Conservation (phyloP, 2,329 filamentous ascomycete species). For the Exophiala spinifera region DNA sequence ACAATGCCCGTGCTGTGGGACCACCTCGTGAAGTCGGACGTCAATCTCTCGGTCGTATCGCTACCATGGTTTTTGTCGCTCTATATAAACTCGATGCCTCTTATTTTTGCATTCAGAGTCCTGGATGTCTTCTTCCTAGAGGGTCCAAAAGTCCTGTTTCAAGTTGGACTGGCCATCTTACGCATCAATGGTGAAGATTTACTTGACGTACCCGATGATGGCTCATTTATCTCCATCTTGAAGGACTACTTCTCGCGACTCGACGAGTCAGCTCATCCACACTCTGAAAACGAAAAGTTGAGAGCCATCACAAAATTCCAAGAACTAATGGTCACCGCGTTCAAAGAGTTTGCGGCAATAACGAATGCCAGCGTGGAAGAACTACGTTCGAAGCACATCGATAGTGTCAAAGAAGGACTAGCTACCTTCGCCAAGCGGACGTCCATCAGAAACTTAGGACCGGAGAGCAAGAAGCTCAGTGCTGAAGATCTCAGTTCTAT, state of each 20-base stretch:
- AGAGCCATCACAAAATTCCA: slow-evolving; percentile 93
- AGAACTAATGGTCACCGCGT: slow-evolving; percentile 97
- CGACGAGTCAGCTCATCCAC: slow-evolving; percentile 93
- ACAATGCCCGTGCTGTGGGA: slow-evolving; percentile 99
- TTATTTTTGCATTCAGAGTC: slow-evolving; percentile 95
- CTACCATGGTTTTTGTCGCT: slow-evolving; percentile 96
- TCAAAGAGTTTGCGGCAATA: slow-evolving; percentile 95
- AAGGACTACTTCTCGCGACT: slow-evolving; percentile 92
- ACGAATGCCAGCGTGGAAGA: slow-evolving; percentile 91
- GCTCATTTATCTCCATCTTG: slow-evolving; percentile 91
- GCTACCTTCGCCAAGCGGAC: slow-evolving; percentile 97
- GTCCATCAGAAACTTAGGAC: slow-evolving; percentile 89
- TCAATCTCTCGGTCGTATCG: slow-evolving; percentile 95
- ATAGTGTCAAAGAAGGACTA: slow-evolving; percentile 89
- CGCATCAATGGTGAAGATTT: slow-evolving; percentile 96
- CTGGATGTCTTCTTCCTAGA: slow-evolving; percentile 98
- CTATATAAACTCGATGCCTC: slow-evolving; percentile 98
- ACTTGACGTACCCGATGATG: slow-evolving; percentile 87
- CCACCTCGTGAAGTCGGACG: slow-evolving; percentile 92
- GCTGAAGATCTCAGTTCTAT: slow-evolving; percentile 82
- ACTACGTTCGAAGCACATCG: slow-evolving; percentile 86
- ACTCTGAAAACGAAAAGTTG: slow-evolving; percentile 90
- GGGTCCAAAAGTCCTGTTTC: slow-evolving; percentile 94
- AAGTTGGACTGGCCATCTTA: slow-evolving; percentile 93
- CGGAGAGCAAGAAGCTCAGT: slow-evolving; percentile 88